Percentiles rank a stretch among this genome's conserved stretches.
Evolutionary conservation across 768 basidiomycete genomes (phyloP).

Genomic region (Suillus clintonianus): DNA sequence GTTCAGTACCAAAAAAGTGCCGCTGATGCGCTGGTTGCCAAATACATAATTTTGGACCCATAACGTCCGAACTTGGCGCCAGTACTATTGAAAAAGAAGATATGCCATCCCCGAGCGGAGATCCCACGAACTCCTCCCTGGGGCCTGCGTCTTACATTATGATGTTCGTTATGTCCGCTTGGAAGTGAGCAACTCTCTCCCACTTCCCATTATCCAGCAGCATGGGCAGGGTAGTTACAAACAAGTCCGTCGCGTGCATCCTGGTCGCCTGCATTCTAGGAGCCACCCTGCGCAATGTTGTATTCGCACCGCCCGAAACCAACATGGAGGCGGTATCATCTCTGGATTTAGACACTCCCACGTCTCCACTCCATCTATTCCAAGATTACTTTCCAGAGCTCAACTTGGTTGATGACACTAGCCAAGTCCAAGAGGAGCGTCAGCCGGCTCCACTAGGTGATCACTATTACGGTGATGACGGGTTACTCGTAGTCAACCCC

Average conservation of each 20-base stretch:
- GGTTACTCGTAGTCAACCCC: slow-evolving; percentile 36
- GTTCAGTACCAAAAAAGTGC: not conserved
- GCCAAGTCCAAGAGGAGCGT: not conserved
- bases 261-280: not conserved
- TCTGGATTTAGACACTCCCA: not conserved
- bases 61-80: not conserved
- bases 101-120: not conserved
- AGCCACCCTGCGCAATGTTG: not conserved
- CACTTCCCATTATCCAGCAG: not conserved
- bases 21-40: not conserved
- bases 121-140: not conserved
- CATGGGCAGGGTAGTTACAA: not conserved
- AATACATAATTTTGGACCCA: not conserved
- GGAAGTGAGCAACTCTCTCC: not conserved
- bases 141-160: not conserved
- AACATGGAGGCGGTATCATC: not conserved
- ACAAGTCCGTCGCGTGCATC: not conserved
- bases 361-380: not conserved
- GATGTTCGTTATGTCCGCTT: not conserved
- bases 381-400: not conserved
- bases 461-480: slow-evolving; percentile 29
- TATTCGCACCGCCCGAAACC: not conserved
- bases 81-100: not conserved
- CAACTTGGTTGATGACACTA: not conserved
- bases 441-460: not conserved